Percentiles rank a stretch among this genome's conserved stretches.
Conservation (phyloP, 2,329 filamentous ascomycete species). For the Leptoxyphium fumago region DNA sequence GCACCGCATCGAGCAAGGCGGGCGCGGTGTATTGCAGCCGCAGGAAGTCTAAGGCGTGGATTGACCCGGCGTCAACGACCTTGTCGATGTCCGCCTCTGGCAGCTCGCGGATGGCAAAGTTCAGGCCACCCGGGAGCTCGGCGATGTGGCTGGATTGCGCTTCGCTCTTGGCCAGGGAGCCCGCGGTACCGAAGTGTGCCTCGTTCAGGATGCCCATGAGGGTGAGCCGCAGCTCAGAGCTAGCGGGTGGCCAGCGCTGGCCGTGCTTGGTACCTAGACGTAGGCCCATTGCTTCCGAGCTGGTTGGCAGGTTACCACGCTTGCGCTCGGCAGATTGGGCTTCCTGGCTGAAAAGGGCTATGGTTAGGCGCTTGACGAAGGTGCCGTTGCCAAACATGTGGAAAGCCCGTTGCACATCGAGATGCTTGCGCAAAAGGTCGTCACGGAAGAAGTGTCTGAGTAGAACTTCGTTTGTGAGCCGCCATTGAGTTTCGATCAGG, state of each 20-base stretch:
- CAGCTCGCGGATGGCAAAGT: conserved; percentile 73
- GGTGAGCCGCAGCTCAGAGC: conserved; percentile 78
- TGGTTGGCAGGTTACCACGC: conserved; percentile 51
- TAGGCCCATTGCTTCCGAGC: conserved; percentile 58
- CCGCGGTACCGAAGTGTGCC: conserved; percentile 35
- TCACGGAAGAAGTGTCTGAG: conserved; percentile 62
- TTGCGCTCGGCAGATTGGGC: conserved; percentile 64
- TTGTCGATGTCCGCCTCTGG: conserved; percentile 62
- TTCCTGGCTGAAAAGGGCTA: conserved; percentile 73
- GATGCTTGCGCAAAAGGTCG: conserved; percentile 56
- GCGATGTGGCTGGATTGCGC: not conserved
- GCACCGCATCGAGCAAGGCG: conserved; percentile 52
- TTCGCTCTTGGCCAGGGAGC: not conserved
- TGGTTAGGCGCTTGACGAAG: conserved; percentile 65
- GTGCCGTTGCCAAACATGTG: conserved; percentile 74
- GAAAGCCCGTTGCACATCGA: conserved; percentile 63
- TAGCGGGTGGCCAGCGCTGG: conserved; percentile 69
- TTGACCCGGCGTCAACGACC: conserved; percentile 66
- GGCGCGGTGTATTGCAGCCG: conserved; percentile 73
- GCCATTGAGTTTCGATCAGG: conserved; percentile 57
- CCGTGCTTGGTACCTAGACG: conserved; percentile 65
- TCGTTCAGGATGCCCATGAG: conserved; percentile 76
- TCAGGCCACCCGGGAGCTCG: conserved; percentile 30
- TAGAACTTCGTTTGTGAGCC: conserved; percentile 61
- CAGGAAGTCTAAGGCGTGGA: conserved; percentile 88